Evolutionary conservation across 306 rosid species (phyloP).

Genomic region (Citrullus colocynthis): DNA sequence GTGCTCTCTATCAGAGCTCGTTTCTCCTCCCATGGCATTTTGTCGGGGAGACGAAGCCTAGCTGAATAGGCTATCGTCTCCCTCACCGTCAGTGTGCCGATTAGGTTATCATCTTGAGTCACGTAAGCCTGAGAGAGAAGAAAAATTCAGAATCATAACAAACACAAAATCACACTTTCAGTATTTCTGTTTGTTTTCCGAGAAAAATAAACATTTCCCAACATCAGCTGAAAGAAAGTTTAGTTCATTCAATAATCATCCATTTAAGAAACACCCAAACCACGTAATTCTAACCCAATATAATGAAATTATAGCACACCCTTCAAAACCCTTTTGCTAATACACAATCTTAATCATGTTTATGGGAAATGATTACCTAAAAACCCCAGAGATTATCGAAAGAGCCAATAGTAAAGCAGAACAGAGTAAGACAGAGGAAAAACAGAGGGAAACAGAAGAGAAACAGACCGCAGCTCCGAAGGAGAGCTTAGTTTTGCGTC

Average conservation of each 20-base stretch:
- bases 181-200: neutral
- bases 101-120: slow-evolving; percentile 94
- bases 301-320: too few species aligned
- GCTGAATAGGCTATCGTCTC: slow-evolving; percentile 92
- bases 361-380: neutral
- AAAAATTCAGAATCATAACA: neutral
- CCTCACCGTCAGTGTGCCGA: slow-evolving; percentile 77
- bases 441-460: neutral
- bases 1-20: slow-evolving; percentile 69
- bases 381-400: neutral
- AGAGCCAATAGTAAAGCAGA: neutral
- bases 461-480: slow-evolving; percentile 83
- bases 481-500: slow-evolving; percentile 85
- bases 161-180: neutral
- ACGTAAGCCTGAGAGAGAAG: slow-evolving; percentile 60
- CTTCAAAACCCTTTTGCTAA: neutral
- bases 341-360: neutral
- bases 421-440: neutral
- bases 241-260: neutral
- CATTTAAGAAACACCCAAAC: neutral
- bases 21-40: slow-evolving; percentile 65
- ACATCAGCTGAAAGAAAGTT: neutral
- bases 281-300: neutral
- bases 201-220: neutral
- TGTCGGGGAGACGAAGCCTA: slow-evolving; percentile 56